A percentile compares a stretch with the other conserved stretches of the same genome.
Conservation (phyloP, 441 rosid species). For the Biscutella auriculata region DNA sequence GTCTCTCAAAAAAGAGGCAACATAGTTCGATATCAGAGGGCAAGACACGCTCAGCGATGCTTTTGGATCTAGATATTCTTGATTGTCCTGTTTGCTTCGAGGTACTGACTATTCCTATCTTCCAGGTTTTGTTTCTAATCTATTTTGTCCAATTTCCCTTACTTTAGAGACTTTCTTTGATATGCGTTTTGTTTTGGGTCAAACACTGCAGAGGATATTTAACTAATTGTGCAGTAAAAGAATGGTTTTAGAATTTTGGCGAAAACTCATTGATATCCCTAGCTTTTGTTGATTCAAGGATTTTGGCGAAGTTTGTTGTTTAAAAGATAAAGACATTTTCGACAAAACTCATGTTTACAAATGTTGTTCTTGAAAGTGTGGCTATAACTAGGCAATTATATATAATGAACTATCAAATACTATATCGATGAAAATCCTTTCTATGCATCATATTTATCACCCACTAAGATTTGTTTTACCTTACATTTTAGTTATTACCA, state of each 20-base stretch:
- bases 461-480: background rate
- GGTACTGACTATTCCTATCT: slow-evolving; percentile 8
- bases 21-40: background rate
- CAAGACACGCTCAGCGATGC: background rate
- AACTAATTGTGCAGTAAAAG: no score
- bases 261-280: no score
- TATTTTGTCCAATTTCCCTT: no score
- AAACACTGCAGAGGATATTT: no score
- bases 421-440: background rate
- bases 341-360: no score
- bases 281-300: no score
- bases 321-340: no score
- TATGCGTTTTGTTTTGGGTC: no score
- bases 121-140: background rate
- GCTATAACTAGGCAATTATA: background rate
- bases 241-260: no score
- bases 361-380: no score
- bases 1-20: background rate
- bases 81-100: slow-evolving; percentile 6
- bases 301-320: no score
- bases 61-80: background rate
- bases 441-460: background rate
- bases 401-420: background rate
- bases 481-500: background rate
- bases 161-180: no score